Percentiles rank a stretch among this genome's conserved stretches.
Evolutionary conservation across 2,329 filamentous ascomycete genomes (phyloP).

Genomic region (Arthrobotrys sinensis): DNA sequence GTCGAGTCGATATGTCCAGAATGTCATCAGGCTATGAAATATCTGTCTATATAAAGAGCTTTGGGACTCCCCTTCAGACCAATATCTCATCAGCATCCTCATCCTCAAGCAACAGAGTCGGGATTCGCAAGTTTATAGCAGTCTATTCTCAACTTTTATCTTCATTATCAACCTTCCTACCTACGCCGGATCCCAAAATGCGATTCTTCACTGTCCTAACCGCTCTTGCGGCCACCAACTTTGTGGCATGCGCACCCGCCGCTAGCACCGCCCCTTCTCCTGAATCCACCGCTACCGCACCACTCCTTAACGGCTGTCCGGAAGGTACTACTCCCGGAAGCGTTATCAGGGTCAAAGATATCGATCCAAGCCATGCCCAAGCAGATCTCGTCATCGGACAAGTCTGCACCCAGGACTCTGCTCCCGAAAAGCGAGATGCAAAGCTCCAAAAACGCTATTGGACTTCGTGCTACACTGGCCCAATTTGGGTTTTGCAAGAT

Average conservation of each 20-base stretch:
- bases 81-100: not conserved
- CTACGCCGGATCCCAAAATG: slow-evolving; percentile 5
- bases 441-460: slow-evolving; percentile 6
- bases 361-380: slow-evolving; percentile 7
- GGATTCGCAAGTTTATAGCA: not conserved
- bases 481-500: slow-evolving; percentile 32
- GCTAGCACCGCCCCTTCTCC: not conserved
- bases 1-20: not conserved
- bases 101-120: not conserved
- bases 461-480: slow-evolving; percentile 12
- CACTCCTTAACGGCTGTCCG: not conserved
- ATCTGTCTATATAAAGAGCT: slow-evolving; percentile 3
- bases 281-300: not conserved
- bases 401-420: not conserved
- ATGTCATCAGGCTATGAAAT: no score
- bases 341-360: slow-evolving; percentile 19
- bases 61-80: not conserved
- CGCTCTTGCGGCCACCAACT: slow-evolving; percentile 6
- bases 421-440: not conserved
- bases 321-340: no score
- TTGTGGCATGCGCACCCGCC: not conserved
- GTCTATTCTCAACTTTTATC: not conserved
- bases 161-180: no score
- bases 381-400: slow-evolving; percentile 10
- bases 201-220: slow-evolving; percentile 16